Evolutionary conservation across 768 basidiomycete genomes (phyloP), one percentile per base, ranked within the genome.

Genomic region (Lactarius deliciosus): DNA sequence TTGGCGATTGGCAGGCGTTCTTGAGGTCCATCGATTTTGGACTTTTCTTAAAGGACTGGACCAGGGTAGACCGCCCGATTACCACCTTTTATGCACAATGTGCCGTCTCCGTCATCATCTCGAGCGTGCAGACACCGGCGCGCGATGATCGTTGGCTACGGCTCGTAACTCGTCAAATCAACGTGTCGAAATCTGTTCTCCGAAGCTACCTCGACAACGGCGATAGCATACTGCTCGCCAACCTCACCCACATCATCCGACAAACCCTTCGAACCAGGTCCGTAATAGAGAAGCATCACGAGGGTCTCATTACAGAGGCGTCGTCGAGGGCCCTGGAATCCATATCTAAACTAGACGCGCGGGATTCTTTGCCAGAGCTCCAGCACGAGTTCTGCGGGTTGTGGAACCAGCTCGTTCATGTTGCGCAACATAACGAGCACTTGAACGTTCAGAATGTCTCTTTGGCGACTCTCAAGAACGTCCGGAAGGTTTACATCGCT

Each of bases 31-130:
- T 63, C 3, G 66, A 63, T 20, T 67, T 63, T 15, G 66, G 57
- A 20, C 22, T 34, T 36, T 60, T 59, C 32, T 18, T 60, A 10
- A 22, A 59, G 34, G 32, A 20, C 16, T 57, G 28, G 65, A 30
- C 13, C n/a, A 32, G 6, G 10, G 20, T 57, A 28, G 3, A 8
- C 38, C 57, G 50, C 63, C 4, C 8, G 8, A 57, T 62, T 4
- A 53, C 65, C n/a, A 4, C 8, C 10, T 67, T 63, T 41, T 60
- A 45, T 57, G 57, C 61, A 8, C 32, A 63, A 59, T 67, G 61
- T 22, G 50, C 30, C 16, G 57, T 54, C 7, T 32, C 61, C 0
- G 34, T 32, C 30, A 34, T 56, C 5, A 56, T 34, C 55, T 28
- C 28, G 16, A 32, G 28, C 5, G 55, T 32, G 4, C 47, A 0